phyloP scores from a whole-genome alignment of 2,329 filamentous ascomycete genomes.

The Trichoderma endophyticum region DNA sequence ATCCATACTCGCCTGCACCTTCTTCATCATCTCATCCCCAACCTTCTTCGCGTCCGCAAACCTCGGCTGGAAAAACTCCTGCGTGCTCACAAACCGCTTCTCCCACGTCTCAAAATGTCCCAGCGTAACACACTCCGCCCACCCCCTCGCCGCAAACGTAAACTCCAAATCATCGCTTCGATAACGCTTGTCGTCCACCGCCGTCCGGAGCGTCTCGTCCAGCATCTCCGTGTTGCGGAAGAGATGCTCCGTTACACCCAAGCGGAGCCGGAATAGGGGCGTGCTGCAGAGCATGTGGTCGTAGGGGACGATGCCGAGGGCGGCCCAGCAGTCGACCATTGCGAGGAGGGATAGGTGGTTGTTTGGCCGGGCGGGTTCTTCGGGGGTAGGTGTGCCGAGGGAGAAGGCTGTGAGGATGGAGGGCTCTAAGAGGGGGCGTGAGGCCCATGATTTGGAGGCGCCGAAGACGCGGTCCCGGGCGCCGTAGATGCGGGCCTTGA shows the following conservation, averaged over 20 bases:
- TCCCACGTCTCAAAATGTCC: conserved; percentile 92
- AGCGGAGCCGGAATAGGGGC: conserved; percentile 91
- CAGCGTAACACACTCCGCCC: conserved; percentile 89
- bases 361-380: conserved; percentile 65
- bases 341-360: conserved; percentile 91
- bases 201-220: conserved; percentile 80
- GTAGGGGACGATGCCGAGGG: conserved; percentile 88
- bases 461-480: conserved; percentile 73
- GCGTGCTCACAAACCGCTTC: conserved; percentile 86
- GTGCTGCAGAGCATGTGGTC: conserved; percentile 99
- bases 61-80: conserved; percentile 84
- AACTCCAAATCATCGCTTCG: conserved; percentile 96
- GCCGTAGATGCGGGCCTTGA: conserved; percentile 65
- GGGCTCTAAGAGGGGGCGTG: conserved; percentile 71
- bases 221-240: conserved; percentile 81
- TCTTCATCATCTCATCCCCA: conserved; percentile 96
- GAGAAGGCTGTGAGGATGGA: conserved; percentile 87
- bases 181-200: conserved; percentile 86
- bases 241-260: conserved; percentile 94
- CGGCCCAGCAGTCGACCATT: conserved; percentile 98
- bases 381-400: conserved; percentile 62
- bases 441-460: conserved; percentile 49
- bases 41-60: conserved; percentile 84
- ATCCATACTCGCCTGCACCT: conserved; percentile 77
- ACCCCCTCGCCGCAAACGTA: conserved; percentile 91